Base-by-base conservation (phyloP, 2,329 filamentous ascomycete genomes). In the Penicillium sp. region DNA sequence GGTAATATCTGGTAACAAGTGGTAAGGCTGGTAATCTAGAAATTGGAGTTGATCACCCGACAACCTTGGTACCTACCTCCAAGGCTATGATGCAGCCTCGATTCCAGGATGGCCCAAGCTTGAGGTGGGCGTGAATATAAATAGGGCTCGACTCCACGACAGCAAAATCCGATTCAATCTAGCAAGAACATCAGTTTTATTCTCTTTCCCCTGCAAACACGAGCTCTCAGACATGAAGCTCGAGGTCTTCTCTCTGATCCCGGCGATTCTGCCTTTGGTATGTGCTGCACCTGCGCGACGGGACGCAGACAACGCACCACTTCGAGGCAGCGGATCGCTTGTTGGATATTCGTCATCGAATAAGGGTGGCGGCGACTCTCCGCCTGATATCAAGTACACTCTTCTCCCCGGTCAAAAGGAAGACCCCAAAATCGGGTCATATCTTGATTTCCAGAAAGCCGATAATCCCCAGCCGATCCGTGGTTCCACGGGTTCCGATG, bases 391-490 rank as follows among this genome's bases (percentile, higher is more conserved):
- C 18, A 61, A 71, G 4, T 78, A 75, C 47, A 67, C 78, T 36
- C 73, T 80, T 9, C 79, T 81, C 9, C 68, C 74, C 0, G 82
- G 80, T 0, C 83, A 86, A 62, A 77, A 77, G 1, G 78, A 79
- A 0, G 75, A 81, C 45, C 71, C 75, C 0, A 69, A 80, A 9
- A 71, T 83, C 13, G 84, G 83, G 0, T 63, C 78, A 2, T 83
- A 79, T 52, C 75, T 86, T 1, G 76, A 86, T 66, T 83, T 86
- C 59, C 75, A 79, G 47, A 71, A 77, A 49, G 75, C 77, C 27
- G 71, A 80, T 3, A 76, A 77, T 34, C 83, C 83, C 0, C 81
- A 86, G 64, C 83, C 83, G 1, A 79, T 85, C 42, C 78, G 83
- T 6, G 83, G 83, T 3, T 66, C 62, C 11, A 70, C 62, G 10